Base-by-base conservation (phyloP, 2,329 filamentous ascomycete species). In the Sphaerostilbella broomeana region DNA sequence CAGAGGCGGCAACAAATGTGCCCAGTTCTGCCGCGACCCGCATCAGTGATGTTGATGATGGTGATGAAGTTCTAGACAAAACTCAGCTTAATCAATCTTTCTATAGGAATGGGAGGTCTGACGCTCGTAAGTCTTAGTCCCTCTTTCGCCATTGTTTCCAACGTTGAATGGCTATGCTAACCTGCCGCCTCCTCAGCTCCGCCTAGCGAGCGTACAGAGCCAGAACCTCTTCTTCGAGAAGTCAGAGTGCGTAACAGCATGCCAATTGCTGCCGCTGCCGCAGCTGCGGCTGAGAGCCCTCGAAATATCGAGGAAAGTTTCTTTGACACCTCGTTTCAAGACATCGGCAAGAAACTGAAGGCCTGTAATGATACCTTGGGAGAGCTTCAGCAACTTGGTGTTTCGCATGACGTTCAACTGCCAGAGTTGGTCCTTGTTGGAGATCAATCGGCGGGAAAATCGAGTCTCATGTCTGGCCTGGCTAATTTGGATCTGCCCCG, bases 391-490 rank as follows among this genome's bases (percentile, higher is more conserved):
- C 72, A 79, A 5, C 70, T 90, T 0, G 85, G 84, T 0, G 79
- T 94, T 1, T 79, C 84, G 35, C 76, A 84, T 13, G 74, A 79
- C 4, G 75, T 86, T 0, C 75, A 77, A 0, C 65, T 94, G 0
- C 86, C 88, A 0, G 86, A 87, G 49, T 78, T 94, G 8, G 84
- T 90, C 5, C 75, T 94, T 0, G 78, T 94, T 0, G 88, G 88
- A 0, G 87, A 94, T 34, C 88, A 95, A 53, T 85, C 78, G 1
- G 83, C 86, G 0, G 89, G 88, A 0, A 95, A 95, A 55, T 87
- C 81, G 0, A 87, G 67, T 19, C 54, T 75, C 5, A 75, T 75
- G 72, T 79, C 79, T 10, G 79, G 75, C 0, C 73, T 84, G 32
- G 69, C 73, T 0, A 83, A 81, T 4, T 80, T 92, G 17, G 79